These are phyloP conservation scores for Thalassiosira profunda DNA, from an alignment of 108 stramenopile genomes.

Conservation along the genomic window DNA sequence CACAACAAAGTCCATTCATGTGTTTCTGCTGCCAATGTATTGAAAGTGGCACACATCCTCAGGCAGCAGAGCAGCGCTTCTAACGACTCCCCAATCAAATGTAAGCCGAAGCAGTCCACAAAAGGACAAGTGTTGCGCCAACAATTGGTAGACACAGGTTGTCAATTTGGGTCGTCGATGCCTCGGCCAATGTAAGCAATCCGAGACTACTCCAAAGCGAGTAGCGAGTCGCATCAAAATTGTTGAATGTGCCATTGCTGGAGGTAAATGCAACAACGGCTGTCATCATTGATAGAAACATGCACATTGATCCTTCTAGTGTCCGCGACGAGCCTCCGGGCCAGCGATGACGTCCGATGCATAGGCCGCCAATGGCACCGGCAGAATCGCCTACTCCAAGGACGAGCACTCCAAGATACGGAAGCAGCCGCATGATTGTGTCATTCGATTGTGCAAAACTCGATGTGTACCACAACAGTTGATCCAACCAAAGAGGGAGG, in stretches of 20 bases:
- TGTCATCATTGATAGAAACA: constrained; percentile 74
- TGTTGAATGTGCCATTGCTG: not conserved
- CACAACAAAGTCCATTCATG: no score
- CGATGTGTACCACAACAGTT: constrained; percentile 18
- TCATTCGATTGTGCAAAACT: not conserved
- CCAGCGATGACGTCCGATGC: constrained; percentile 42
- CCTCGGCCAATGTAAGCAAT: constrained; percentile 71
- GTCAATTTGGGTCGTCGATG: constrained; percentile 82
- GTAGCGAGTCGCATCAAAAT: constrained; percentile 5
- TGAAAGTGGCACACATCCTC: no score
- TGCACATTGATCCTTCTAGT: constrained; percentile 76
- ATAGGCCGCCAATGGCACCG: constrained; percentile 69
- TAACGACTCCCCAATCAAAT: no score
- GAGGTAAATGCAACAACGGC: not conserved
- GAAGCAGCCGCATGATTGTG: not conserved
- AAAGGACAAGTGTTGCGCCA: constrained; percentile 40
- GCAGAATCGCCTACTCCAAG: constrained; percentile 85
- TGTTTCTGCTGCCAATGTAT: no score
- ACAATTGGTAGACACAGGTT: constrained; percentile 81
- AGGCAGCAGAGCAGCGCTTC: no score
- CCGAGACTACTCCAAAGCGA: constrained; percentile 2
- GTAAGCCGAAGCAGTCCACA: not conserved
- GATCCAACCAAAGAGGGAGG: constrained; percentile 65
- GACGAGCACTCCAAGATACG: constrained; percentile 66
- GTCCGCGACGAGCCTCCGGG: constrained; percentile 65